Base-by-base conservation (phyloP, 768 basidiomycete genomes). In the Pleurotus cornucopiae region DNA sequence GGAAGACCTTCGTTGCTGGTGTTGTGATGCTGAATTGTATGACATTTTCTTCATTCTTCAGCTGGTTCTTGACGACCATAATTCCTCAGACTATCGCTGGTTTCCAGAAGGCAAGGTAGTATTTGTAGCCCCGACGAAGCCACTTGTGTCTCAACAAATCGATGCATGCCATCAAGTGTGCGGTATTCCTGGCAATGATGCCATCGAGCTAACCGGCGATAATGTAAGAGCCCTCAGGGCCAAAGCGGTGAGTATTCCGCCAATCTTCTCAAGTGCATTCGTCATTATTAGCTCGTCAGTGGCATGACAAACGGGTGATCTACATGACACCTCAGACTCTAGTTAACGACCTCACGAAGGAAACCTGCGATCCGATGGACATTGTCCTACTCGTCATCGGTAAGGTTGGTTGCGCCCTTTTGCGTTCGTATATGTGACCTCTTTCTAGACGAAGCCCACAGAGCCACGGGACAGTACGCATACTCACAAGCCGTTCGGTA, bases 301-400 rank as follows among this genome's bases (percentile, higher is more conserved):
- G 90, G 89, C 70, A 76, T 58, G 80, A 86, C 63, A 93, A 91
- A 65, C 78, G 93, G 0, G 84, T 97, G 18, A 94, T 96, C 66
- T 98, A 92, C 66, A 94, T 95, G 85, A 98, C 95, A 0, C 94
- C 95, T 0, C 97, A 98, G 66, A 98, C 96, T 0, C 77, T 98
- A 20, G 76, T 89, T 58, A 96, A 96, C 58, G 97, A 99, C 66
- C 73, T 98, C 18, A 71, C 70, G 5, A 80, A 77, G 1, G 86
- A 85, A 40, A 83, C 77, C 25, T 88, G 93, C 63, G 91, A 98
- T 63, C 78, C 85, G 0, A 69, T 75, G 30, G 88, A 94, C 63
- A 88, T 99, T 21, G 77, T 96, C 25, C 82, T 97, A 39, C 71
- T 97, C 9, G 94, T 99, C 23, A 78, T 98, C 53, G 96, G 96